Evolutionary conservation across 2,329 filamentous ascomycete genomes (phyloP).

Genomic region (Sarocladiaceae sp.): DNA sequence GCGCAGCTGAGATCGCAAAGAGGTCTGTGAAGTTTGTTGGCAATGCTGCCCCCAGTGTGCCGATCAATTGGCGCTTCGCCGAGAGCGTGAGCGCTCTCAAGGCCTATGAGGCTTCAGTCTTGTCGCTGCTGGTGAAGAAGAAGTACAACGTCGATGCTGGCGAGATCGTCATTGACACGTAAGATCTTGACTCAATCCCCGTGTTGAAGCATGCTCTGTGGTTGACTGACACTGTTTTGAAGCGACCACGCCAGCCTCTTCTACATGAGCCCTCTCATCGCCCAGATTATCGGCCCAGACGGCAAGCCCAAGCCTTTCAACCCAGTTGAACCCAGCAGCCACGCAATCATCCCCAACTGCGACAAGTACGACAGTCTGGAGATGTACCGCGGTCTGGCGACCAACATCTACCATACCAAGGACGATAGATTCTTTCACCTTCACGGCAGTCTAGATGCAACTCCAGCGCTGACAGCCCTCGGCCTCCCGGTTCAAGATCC

Average conservation of each 20-base stretch:
- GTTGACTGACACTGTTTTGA: neutral
- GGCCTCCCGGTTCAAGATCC: neutral
- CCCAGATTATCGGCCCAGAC: neutral
- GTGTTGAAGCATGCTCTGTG: too few relatives aligned
- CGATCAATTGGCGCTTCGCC: neutral
- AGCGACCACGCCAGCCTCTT: slow-evolving; percentile 1
- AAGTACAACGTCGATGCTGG: neutral
- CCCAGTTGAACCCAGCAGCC: neutral
- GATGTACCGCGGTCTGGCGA: neutral
- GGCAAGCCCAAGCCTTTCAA: neutral
- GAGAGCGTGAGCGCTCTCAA: slow-evolving; percentile 2
- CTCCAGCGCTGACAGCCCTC: neutral
- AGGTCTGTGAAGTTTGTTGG: neutral
- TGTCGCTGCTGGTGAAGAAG: neutral
- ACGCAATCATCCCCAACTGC: neutral
- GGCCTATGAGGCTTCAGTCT: neutral
- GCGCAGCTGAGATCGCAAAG: neutral
- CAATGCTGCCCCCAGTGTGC: neutral
- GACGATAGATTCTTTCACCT: neutral
- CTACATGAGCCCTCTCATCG: neutral
- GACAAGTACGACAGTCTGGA: neutral
- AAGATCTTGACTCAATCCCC: neutral
- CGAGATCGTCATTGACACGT: neutral
- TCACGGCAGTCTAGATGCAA: neutral
- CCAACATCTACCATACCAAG: neutral